Evolutionary conservation across 2,329 filamentous ascomycete species (phyloP).

Genomic region (Colletotrichum horii): DNA sequence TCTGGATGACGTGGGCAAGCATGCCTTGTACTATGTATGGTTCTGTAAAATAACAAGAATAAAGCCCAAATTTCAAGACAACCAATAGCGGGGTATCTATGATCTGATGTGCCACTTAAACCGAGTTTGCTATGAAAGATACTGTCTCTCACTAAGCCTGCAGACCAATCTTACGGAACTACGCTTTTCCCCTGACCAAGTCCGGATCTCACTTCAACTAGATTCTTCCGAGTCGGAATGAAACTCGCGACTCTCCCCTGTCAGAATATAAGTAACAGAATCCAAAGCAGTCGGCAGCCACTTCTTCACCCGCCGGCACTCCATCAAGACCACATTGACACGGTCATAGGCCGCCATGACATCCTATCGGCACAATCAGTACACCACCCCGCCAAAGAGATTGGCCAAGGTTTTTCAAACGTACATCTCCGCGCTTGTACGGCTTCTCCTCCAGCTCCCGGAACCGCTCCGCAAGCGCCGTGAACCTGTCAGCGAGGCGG

Average conservation of each 20-base stretch:
- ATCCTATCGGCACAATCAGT: background rate
- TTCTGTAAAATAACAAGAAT: constrained; percentile 19
- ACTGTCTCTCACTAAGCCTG: background rate
- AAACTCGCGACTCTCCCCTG: background rate
- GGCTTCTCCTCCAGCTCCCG: background rate
- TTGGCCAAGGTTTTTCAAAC: background rate
- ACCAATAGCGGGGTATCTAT: background rate
- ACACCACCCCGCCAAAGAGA: background rate
- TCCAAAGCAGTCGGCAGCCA: background rate
- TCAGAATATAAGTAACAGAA: background rate
- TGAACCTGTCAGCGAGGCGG: background rate
- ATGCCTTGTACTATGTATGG: constrained; percentile 14
- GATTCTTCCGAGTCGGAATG: background rate
- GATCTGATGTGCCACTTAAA: background rate
- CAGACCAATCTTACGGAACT: background rate
- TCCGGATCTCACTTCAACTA: background rate
- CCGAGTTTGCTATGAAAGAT: background rate
- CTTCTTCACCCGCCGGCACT: background rate
- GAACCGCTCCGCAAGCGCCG: background rate
- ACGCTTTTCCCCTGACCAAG: background rate
- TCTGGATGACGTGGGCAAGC: background rate
- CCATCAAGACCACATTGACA: background rate
- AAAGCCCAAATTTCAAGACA: background rate
- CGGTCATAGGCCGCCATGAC: background rate
- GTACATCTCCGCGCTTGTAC: background rate